Conservation (phyloP, 148 eudicot species). For the Salicornia ramosissima region DNA sequence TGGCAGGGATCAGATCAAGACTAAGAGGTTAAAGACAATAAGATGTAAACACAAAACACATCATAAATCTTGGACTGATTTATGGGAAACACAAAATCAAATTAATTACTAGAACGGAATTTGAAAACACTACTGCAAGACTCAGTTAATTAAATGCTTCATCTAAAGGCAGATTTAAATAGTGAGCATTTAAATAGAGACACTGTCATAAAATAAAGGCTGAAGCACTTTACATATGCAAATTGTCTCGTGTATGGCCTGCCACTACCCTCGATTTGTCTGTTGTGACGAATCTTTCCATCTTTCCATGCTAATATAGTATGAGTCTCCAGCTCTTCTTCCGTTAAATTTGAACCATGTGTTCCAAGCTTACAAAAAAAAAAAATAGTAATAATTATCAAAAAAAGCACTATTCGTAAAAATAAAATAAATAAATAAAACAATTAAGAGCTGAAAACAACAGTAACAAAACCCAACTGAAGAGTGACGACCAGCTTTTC, state of each 20-base stretch:
- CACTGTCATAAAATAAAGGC: conserved; percentile 5
- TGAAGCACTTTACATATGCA: conserved; percentile 54
- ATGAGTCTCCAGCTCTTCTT: conserved; percentile 86
- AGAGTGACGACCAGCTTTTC: not conserved
- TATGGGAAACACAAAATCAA: not conserved
- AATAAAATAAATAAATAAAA: too few relatives aligned
- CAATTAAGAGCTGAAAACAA: too few relatives aligned
- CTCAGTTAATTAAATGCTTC: not conserved
- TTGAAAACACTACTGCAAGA: conserved; percentile 2
- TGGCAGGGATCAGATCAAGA: too few relatives aligned
- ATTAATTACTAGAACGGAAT: not conserved
- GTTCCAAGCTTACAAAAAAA: conserved; percentile 56
- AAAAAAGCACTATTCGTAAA: not conserved
- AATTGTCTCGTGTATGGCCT: conserved; percentile 41
- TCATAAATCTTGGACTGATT: not conserved
- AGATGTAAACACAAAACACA: too few relatives aligned
- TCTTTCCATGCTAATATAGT: conserved; percentile 89
- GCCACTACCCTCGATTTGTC: conserved; percentile 48
- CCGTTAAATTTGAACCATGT: conserved; percentile 78
- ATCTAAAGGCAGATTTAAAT: not conserved
- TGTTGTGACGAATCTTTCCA: conserved; percentile 50
- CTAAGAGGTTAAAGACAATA: too few relatives aligned
- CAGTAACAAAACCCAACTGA: not conserved
- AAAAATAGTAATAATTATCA: not conserved
- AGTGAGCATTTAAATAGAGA: not conserved